Base-by-base conservation (phyloP, 441 rosid species). In the Metrosideros polymorpha region DNA sequence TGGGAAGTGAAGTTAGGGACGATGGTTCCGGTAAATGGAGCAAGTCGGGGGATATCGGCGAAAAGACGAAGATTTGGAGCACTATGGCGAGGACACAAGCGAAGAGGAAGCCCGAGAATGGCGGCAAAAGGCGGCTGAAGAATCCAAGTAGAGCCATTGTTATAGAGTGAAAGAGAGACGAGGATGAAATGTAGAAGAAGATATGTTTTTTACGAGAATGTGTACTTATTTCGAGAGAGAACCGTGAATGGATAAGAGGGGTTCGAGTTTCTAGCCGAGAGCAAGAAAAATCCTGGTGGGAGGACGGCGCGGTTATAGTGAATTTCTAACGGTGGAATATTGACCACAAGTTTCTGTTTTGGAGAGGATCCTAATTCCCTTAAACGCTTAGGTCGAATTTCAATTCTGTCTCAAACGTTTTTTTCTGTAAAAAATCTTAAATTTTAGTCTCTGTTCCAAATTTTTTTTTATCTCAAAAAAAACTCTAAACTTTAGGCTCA, bases 21-120 rank as follows among this genome's bases (percentile, higher is more conserved):
- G 90, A 84, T 52, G 90, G 51, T 15, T 76, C 86, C 2, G 89
- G 94, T 50, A 90, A 56, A n/a, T 22, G 27, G 84, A 93, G 93
- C 12, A 83, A n/a, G 63, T 90, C 85, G 1, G 94, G 94, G 49
- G 92, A 92, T 77, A 90, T 86, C 2, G 93, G 93, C 5, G 96
- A 94, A 89, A 86, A 93, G 88, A 89, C 85, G 89, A 88, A 88
- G 85, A 92, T 71, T 84, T 85, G 92, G 85, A 89, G 29, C 2
- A 84, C n/a, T 45, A 88, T 12, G 76, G 93, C 93, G 54, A 92
- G 77, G 12, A 86, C 85, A 66, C 82, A 88, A 39, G 87, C 88
- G 2, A 91, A 17, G 29, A 89, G 9, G 71, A 91, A 86, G 82
- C 89, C 75, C 2, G 83, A 57, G 54, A 56, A 85, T 25, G 85